These are phyloP conservation scores for Penicillium nucicola DNA, from an alignment of 495 filamentous ascomycete species.

Conservation along the genomic window DNA sequence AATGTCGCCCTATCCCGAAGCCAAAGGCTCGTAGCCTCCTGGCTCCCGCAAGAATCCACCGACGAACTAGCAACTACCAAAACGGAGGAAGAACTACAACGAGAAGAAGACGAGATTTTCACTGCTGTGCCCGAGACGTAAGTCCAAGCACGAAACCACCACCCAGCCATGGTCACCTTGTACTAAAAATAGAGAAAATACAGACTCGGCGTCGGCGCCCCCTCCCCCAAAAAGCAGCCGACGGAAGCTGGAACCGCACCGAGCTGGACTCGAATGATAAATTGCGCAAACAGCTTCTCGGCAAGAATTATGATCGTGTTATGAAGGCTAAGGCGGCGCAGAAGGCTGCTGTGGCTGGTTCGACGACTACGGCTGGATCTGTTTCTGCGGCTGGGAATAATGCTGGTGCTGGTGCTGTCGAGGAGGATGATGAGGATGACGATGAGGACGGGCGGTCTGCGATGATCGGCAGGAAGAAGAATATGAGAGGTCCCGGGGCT, in stretches of 20 bases:
- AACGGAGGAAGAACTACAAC: conserved; percentile 41
- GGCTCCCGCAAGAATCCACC: conserved; percentile 45
- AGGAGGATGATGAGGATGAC: conserved; percentile 46
- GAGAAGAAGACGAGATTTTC: conserved; percentile 51
- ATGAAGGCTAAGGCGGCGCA: conserved; percentile 26
- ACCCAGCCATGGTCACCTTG: too few relatives aligned
- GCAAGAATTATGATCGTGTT: conserved; percentile 43
- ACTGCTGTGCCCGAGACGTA: conserved; percentile 51
- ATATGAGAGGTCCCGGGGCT: conserved; percentile 21
- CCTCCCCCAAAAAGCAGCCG: conserved; percentile 37
- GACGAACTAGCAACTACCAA: conserved; percentile 43
- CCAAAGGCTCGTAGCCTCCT: conserved; percentile 50
- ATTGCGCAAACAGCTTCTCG: conserved; percentile 47
- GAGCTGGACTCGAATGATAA: conserved; percentile 43
- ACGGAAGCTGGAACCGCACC: conserved; percentile 38
- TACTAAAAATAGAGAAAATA: neutral
- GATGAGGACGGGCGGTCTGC: conserved; percentile 61
- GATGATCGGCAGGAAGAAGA: conserved; percentile 47
- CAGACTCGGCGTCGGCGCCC: conserved; percentile 49
- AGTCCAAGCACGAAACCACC: conserved; percentile 5
- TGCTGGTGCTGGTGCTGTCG: conserved; percentile 9
- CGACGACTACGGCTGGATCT: neutral
- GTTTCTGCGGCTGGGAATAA: neutral
- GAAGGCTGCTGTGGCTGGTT: conserved; percentile 2
- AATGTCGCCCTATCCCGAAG: conserved; percentile 48